phyloP scores from a whole-genome alignment of 352 stramenopile genomes.

The Phytophthora parvispora region DNA sequence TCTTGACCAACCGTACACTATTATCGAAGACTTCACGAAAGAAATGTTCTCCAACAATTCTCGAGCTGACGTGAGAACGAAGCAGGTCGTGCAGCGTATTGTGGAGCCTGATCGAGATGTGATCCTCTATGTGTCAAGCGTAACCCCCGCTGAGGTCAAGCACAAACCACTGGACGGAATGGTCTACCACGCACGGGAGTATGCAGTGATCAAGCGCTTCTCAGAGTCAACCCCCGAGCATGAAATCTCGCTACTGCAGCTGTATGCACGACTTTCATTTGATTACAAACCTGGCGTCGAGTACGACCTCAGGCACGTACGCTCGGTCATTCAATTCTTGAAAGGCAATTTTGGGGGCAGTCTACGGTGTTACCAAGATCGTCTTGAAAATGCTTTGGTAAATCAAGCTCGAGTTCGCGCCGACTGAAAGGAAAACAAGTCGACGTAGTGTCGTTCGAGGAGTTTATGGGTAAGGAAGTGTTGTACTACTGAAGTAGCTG shows the following conservation, averaged over 20 bases:
- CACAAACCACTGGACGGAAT: background rate
- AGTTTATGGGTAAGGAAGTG: too few relatives aligned
- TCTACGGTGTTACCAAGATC: too few relatives aligned
- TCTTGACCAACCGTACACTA: background rate
- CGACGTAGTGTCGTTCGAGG: too few relatives aligned
- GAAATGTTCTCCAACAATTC: background rate
- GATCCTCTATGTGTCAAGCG: background rate
- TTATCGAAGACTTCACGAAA: slow-evolving; percentile 2
- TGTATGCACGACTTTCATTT: slow-evolving; percentile 22
- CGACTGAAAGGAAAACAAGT: too few relatives aligned
- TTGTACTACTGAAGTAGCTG: too few relatives aligned
- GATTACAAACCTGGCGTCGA: too few relatives aligned
- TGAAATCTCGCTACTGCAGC: background rate
- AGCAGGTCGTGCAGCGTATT: background rate
- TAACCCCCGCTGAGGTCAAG: background rate
- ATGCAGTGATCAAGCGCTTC: background rate
- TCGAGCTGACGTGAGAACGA: background rate
- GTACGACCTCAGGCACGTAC: too few relatives aligned
- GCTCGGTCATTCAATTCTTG: too few relatives aligned
- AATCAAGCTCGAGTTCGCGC: too few relatives aligned
- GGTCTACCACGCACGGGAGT: background rate
- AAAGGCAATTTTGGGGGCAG: too few relatives aligned
- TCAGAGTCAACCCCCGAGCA: background rate
- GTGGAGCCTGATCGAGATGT: background rate
- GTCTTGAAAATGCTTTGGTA: too few relatives aligned